Conservation (phyloP, 768 basidiomycete species). For the Russula ochroleuca region DNA sequence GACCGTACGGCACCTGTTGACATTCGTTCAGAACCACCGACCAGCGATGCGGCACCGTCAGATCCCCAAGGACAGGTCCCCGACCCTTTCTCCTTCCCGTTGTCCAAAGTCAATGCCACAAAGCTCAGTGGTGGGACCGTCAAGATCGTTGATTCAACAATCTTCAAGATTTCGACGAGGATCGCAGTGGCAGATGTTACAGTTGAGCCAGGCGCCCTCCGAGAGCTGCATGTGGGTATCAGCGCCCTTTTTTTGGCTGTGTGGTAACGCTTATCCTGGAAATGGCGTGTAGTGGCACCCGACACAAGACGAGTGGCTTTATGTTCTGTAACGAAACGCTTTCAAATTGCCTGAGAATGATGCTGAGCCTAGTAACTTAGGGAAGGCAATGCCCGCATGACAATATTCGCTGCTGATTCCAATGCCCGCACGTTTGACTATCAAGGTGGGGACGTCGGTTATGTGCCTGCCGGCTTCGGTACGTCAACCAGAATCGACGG, state of each 20-base stretch:
- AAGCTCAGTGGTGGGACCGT: slow-evolving; percentile 41
- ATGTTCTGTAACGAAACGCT: slow-evolving; percentile 42
- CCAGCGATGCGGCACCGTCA: slow-evolving; percentile 36
- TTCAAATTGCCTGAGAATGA: not conserved
- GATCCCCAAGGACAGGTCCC: slow-evolving; percentile 46
- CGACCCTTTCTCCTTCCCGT: slow-evolving; percentile 44
- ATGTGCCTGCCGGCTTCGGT: slow-evolving; percentile 57
- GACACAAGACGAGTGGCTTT: slow-evolving; percentile 60
- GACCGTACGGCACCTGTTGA: not conserved
- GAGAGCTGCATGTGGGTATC: slow-evolving; percentile 52
- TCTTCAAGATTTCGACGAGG: slow-evolving; percentile 48
- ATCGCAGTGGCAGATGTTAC: slow-evolving; percentile 56
- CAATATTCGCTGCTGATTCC: slow-evolving; percentile 49
- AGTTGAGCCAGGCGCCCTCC: slow-evolving; percentile 53
- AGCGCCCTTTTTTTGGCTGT: not conserved
- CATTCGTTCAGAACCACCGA: slow-evolving; percentile 29
- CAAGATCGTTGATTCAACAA: slow-evolving; percentile 45
- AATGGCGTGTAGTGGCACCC: slow-evolving; percentile 56
- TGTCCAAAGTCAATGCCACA: slow-evolving; percentile 46
- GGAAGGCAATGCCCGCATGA: slow-evolving; percentile 51
- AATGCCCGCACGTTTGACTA: slow-evolving; percentile 60
- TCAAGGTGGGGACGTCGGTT: slow-evolving; percentile 59
- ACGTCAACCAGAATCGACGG: slow-evolving; percentile 12
- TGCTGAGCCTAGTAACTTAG: slow-evolving; percentile 34
- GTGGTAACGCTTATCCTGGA: not conserved